These are phyloP conservation scores for Artomyces pyxidatus DNA, from an alignment of 768 basidiomycete genomes.

Conservation along the genomic window DNA sequence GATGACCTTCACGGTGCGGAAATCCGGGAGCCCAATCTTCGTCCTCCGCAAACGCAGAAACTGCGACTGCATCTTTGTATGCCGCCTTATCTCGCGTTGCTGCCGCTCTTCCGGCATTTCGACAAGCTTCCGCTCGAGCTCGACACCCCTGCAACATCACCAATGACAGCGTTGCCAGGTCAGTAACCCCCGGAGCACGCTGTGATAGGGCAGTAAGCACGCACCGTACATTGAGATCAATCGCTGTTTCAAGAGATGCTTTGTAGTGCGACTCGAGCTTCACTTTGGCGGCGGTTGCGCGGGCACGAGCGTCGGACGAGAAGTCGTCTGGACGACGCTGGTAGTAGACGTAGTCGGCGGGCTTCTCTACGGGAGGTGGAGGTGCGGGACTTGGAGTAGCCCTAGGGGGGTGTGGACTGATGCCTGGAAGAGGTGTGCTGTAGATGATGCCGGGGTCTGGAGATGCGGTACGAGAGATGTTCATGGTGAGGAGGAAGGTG, in stretches of 20 bases:
- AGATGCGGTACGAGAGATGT: background rate
- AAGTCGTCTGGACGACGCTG: conserved; percentile 71
- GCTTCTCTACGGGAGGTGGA: conserved; percentile 22
- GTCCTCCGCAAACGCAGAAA: conserved; percentile 86
- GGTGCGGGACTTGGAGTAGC: background rate
- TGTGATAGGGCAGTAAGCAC: background rate
- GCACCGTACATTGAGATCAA: conserved; percentile 88
- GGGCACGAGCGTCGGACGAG: conserved; percentile 71
- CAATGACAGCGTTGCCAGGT: background rate
- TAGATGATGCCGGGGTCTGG: conserved; percentile 12
- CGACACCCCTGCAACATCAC: conserved; percentile 59
- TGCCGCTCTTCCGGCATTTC: conserved; percentile 77
- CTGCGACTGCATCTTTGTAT: conserved; percentile 63
- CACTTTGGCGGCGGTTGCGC: conserved; percentile 85
- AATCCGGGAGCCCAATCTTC: conserved; percentile 85
- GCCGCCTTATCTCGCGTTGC: conserved; percentile 61
- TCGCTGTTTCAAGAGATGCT: conserved; percentile 92
- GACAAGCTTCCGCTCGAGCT: conserved; percentile 74
- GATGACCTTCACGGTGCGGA: conserved; percentile 96
- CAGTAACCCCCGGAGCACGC: background rate
- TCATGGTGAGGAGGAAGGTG: background rate
- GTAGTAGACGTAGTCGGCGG: conserved; percentile 88
- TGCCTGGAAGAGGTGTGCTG: conserved; percentile 12
- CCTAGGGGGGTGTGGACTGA: background rate
- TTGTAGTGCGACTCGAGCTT: conserved; percentile 97